Evolutionary conservation across 306 rosid species (phyloP).

Genomic region (Vigna mungo): DNA sequence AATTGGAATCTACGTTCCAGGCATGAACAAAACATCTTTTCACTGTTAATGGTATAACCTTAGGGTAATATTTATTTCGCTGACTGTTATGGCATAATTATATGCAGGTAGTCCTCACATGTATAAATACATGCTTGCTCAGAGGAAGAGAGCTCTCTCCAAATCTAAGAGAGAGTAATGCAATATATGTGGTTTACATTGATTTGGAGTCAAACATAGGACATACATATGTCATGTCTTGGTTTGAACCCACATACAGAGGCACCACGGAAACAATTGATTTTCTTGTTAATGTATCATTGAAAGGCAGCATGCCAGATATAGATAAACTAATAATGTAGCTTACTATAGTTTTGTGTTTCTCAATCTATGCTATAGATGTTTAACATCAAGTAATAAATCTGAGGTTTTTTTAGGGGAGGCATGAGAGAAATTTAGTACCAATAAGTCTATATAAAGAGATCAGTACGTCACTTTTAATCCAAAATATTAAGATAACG

Average conservation of each 20-base stretch:
- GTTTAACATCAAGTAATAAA: too few relatives aligned
- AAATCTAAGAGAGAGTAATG: slow-evolving; percentile 64
- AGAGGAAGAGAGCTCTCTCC: slow-evolving; percentile 78
- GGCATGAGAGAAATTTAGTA: too few relatives aligned
- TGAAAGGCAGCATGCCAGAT: slow-evolving; percentile 2
- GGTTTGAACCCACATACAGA: slow-evolving; percentile 17
- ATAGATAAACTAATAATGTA: slow-evolving; percentile 9
- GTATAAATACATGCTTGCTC: slow-evolving; percentile 77
- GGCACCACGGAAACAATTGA: slow-evolving; percentile 2
- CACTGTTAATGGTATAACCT: neutral
- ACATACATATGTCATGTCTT: slow-evolving; percentile 14
- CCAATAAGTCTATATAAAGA: too few relatives aligned
- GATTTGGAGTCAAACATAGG: slow-evolving; percentile 31
- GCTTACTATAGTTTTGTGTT: neutral
- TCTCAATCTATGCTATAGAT: neutral
- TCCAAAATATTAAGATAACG: too few relatives aligned
- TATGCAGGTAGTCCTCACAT: slow-evolving; percentile 81
- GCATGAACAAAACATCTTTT: slow-evolving; percentile 49
- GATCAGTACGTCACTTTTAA: too few relatives aligned
- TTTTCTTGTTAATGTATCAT: slow-evolving; percentile 32
- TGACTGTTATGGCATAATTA: slow-evolving; percentile 13
- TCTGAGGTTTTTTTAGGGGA: too few relatives aligned
- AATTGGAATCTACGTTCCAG: slow-evolving; percentile 73
- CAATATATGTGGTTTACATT: neutral
- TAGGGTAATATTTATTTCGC: slow-evolving; percentile 16